Evolutionary conservation across 2,329 filamentous ascomycete species (phyloP).

Genomic region (Chaetomium sp.): DNA sequence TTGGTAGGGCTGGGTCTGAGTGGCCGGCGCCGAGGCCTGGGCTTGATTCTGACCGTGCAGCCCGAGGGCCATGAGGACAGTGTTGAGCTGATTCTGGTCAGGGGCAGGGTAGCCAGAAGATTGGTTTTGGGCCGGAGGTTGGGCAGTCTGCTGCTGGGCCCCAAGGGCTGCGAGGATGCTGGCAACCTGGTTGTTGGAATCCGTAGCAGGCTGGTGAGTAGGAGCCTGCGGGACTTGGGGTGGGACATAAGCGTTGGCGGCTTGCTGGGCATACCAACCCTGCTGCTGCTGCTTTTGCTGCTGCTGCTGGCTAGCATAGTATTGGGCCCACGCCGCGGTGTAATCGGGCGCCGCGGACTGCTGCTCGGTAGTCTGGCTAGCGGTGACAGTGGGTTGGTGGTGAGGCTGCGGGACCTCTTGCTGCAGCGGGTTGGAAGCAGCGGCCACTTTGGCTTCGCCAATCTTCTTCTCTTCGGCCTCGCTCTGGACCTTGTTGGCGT

Average conservation of each 20-base stretch:
- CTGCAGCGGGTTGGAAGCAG: not conserved
- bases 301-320: constrained; percentile 33
- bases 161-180: constrained; percentile 20
- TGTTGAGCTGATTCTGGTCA: constrained; percentile 17
- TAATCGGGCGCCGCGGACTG: constrained; percentile 26
- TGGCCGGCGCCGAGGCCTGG: constrained; percentile 5
- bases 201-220: constrained; percentile 17
- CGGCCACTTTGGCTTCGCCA: too few species aligned
- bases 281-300: constrained; percentile 21
- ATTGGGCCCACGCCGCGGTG: constrained; percentile 33
- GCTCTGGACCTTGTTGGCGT: constrained; percentile 28
- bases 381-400: too few species aligned
- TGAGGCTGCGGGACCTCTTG: constrained; percentile 4
- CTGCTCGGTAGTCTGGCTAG: not conserved
- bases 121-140: constrained; percentile 13
- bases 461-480: too few species aligned
- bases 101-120: constrained; percentile 9
- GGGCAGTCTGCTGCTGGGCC: constrained; percentile 9
- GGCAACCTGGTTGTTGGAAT: constrained; percentile 14
- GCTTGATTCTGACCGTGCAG: not conserved
- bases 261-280: constrained; percentile 24
- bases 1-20: constrained; percentile 1
- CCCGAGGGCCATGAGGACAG: constrained; percentile 17
- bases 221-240: constrained; percentile 20
- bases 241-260: constrained; percentile 31